These are phyloP conservation scores for Tremella fuciformis DNA, from an alignment of 768 basidiomycete genomes.

Conservation along the genomic window DNA sequence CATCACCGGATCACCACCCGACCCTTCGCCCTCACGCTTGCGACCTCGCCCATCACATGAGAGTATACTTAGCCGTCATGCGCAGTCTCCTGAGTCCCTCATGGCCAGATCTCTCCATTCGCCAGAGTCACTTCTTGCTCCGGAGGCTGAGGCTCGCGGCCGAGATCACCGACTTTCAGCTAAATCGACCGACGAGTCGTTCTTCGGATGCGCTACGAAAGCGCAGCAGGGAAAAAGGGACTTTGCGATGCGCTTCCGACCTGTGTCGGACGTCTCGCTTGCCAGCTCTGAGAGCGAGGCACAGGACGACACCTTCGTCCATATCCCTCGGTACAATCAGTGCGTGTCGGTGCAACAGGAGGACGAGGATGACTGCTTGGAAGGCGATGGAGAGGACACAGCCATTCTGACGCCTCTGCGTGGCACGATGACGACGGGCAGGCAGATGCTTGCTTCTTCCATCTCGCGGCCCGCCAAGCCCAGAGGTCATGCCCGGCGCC, in stretches of 20 bases:
- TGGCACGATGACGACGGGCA: conserved; percentile 9
- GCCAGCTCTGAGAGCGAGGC: conserved; percentile 10
- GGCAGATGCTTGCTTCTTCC: conserved; percentile 23
- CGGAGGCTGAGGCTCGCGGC: not conserved
- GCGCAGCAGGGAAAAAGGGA: too few relatives aligned
- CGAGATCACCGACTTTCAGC: too few relatives aligned
- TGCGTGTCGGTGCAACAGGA: conserved; percentile 7
- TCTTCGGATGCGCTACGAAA: too few relatives aligned
- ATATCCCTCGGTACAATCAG: conserved; percentile 19
- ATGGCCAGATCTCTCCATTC: too few relatives aligned
- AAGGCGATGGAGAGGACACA: conserved; percentile 30
- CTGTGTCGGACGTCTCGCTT: conserved; percentile 29
- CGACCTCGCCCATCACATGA: conserved; percentile 16
- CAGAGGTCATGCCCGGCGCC: conserved; percentile 12
- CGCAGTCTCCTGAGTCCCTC: too few relatives aligned
- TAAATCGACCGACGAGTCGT: too few relatives aligned
- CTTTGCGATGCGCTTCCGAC: conserved; percentile 5
- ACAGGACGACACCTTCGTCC: conserved; percentile 33
- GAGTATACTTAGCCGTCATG: conserved; percentile 16
- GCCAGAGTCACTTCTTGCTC: conserved; percentile 5
- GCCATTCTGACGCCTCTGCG: not conserved
- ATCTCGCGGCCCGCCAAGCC: conserved; percentile 34
- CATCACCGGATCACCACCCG: conserved; percentile 39
- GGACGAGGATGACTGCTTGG: conserved; percentile 12
- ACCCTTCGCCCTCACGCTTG: conserved; percentile 5